Evolutionary conservation across 441 rosid species (phyloP), one percentile per base, ranked within the genome.

Genomic region (Gossypium davidsonii): DNA sequence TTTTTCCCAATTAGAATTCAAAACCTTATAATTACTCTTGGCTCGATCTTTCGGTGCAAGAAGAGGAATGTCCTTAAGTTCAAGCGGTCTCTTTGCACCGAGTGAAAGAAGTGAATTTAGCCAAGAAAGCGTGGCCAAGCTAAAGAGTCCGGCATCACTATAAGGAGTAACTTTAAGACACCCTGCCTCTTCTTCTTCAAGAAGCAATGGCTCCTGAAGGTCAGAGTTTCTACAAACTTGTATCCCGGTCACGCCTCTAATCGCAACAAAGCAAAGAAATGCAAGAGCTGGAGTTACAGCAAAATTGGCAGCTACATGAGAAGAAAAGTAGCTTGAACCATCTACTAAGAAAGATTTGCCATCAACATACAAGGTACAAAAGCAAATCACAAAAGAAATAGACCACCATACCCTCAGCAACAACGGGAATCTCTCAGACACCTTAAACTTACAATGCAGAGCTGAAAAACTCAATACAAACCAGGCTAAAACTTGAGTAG

Each of bases 41-140:
- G 99, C 79, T 78, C 99, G 86, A 79, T 96, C 97, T 77, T 73
- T 87, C 10, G 88, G 88, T 1, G 97, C 94, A 60, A 96, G 94
- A 74, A 96, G 97, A 10, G 99, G 99, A 74, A 96, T 93, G 89
- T 96, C 99, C 86, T 86, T 96, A n/a, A 93, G 97, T 79, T 96
- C 99, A 23, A 96, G 93, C 8, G 98, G 97, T 79, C 97, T 88
- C 85, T 91, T 96, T n/a, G 97, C 93, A 55, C 99, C 99, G 6
- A 87, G 75, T 3, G 98, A 96, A 37, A 96, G 97, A 80, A 96
- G 97, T 12, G 97, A 89, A 77, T 96, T 92, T 73, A 96, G 82
- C 99, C 99, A 96, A 76, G 98, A 96, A 77, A 96, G 94, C 3
- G 97, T 96, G 67, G 79, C 87, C 79, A 91, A 79, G 78, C 97